These are phyloP conservation scores for Daldinia sp. DNA, from an alignment of 2,329 filamentous ascomycete species.

Conservation along the genomic window DNA sequence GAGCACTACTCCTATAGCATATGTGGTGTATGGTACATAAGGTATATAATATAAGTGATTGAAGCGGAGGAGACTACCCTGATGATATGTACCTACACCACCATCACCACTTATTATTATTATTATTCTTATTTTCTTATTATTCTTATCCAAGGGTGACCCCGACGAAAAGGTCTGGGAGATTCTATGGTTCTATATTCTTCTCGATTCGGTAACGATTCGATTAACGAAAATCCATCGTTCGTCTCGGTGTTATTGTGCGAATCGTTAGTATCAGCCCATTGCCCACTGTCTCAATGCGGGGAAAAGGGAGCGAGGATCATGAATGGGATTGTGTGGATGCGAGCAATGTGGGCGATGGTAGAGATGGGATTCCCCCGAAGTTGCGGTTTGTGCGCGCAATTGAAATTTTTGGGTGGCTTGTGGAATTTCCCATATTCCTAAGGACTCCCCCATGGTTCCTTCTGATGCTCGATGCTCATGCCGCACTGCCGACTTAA, in stretches of 20 bases:
- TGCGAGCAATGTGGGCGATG: slow-evolving; percentile 22
- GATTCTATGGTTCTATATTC: slow-evolving; percentile 31
- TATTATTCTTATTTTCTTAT: background rate
- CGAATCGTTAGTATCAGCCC: slow-evolving; percentile 25
- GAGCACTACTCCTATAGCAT: background rate
- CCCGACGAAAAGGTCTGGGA: background rate
- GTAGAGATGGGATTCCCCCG: slow-evolving; percentile 34
- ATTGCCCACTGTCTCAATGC: slow-evolving; percentile 26
- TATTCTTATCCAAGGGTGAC: background rate
- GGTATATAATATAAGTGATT: background rate
- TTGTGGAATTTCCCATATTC: slow-evolving; percentile 14
- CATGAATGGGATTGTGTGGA: slow-evolving; percentile 33
- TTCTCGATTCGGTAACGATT: slow-evolving; percentile 29
- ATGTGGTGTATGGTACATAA: background rate
- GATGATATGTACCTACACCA: slow-evolving; percentile 1
- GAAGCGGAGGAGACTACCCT: background rate
- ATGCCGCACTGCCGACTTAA: slow-evolving; percentile 7
- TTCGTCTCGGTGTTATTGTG: slow-evolving; percentile 33
- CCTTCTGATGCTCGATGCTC: background rate
- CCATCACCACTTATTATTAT: background rate
- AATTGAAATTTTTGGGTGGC: slow-evolving; percentile 10
- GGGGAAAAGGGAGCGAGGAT: slow-evolving; percentile 13
- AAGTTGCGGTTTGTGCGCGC: slow-evolving; percentile 11
- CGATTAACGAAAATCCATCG: slow-evolving; percentile 22
- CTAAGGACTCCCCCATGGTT: background rate